Percentiles rank a stretch among this genome's conserved stretches.
phyloP scores from a whole-genome alignment of 257 asterid genomes.

The Solanum piurae region DNA sequence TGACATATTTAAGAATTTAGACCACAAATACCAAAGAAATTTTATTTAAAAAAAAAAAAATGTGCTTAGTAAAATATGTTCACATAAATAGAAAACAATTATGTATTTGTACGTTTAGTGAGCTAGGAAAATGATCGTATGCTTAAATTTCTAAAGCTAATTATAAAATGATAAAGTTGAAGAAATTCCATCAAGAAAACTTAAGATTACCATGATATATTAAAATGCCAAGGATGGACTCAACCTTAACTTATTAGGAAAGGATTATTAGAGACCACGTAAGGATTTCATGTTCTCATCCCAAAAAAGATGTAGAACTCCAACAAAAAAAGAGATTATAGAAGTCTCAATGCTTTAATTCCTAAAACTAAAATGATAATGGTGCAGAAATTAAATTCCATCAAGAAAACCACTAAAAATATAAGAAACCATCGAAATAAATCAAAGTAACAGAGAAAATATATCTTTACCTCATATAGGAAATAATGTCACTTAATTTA shows the following conservation, averaged over 20 bases:
- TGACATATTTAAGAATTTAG: background rate
- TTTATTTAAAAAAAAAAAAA: too few relatives aligned
- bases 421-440: background rate
- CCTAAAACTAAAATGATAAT: background rate
- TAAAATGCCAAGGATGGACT: background rate
- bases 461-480: background rate
- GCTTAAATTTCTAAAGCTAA: background rate
- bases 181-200: background rate
- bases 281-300: background rate
- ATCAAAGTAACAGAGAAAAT: background rate
- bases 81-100: background rate
- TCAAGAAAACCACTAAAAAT: background rate
- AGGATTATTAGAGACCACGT: background rate
- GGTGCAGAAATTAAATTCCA: background rate
- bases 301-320: fast-evolving
- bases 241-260: background rate
- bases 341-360: background rate
- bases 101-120: background rate
- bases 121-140: background rate
- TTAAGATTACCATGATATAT: background rate
- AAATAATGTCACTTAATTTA: background rate
- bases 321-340: background rate
- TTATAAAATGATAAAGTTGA: background rate
- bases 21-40: background rate
- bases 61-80: background rate